phyloP scores from a whole-genome alignment of 2,329 filamentous ascomycete genomes.

The Fonsecaea pugnacius region DNA sequence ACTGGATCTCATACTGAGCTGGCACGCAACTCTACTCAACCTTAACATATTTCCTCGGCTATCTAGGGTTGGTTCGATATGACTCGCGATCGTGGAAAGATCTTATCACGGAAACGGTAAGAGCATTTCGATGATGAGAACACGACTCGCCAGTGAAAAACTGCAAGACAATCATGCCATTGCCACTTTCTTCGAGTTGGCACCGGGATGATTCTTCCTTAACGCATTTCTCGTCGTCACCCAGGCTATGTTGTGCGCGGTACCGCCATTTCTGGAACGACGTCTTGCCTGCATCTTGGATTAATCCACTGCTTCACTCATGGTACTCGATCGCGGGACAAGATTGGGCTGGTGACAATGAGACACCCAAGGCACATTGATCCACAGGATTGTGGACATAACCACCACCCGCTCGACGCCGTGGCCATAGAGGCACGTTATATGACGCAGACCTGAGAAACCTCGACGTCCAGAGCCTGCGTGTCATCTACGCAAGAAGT shows the following conservation, averaged over 20 bases:
- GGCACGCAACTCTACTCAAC: background rate
- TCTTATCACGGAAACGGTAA: conserved; percentile 54
- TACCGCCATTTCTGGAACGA: conserved; percentile 20
- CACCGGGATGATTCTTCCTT: conserved; percentile 18
- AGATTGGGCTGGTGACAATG: conserved; percentile 6
- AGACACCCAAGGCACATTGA: conserved; percentile 1
- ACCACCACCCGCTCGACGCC: conserved; percentile 40
- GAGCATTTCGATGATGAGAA: too few species aligned
- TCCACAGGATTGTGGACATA: conserved; percentile 13
- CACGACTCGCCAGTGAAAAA: conserved; percentile 64
- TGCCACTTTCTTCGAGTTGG: conserved; percentile 18
- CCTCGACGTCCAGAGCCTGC: conserved; percentile 40
- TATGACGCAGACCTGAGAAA: conserved; percentile 39
- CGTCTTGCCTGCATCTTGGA: conserved; percentile 6
- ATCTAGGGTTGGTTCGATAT: background rate
- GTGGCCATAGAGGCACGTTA: conserved; percentile 45
- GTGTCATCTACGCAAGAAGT: conserved; percentile 43
- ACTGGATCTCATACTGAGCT: background rate
- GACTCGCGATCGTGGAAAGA: background rate
- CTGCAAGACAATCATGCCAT: conserved; percentile 59
- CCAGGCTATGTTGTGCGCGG: conserved; percentile 44
- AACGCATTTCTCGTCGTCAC: conserved; percentile 40
- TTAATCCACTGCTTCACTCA: conserved; percentile 8
- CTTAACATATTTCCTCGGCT: background rate
- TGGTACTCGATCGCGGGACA: background rate